Conservation (phyloP, 176 grass and related monocot genomes). For the Oryza meyeriana region DNA sequence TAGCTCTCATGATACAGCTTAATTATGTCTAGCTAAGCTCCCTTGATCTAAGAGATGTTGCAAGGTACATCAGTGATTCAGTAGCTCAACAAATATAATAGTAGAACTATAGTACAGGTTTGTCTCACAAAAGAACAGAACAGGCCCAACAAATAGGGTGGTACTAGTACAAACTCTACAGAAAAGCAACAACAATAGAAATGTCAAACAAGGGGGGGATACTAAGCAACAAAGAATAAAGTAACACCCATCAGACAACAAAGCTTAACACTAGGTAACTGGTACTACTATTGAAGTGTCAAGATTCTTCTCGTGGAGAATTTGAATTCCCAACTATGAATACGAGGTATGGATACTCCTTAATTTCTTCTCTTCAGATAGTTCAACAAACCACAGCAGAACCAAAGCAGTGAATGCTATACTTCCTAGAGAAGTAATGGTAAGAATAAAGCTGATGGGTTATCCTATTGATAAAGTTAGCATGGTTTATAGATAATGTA, state of each 20-base stretch:
- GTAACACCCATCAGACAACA: neutral
- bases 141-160: neutral
- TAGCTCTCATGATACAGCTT: slow-evolving; percentile 23
- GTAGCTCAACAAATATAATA: neutral
- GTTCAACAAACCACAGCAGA: neutral
- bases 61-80: neutral
- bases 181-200: neutral
- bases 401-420: neutral
- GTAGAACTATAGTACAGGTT: neutral
- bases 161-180: neutral
- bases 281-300: neutral
- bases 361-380: neutral
- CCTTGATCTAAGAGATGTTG: no score
- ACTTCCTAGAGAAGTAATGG: neutral
- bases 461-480: neutral
- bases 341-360: neutral
- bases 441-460: neutral
- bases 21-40: neutral
- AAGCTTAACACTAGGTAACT: neutral
- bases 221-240: neutral
- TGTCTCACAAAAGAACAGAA: neutral
- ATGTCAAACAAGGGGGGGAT: neutral
- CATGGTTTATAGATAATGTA: no score
- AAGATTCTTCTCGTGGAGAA: neutral
- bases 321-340: neutral